These are phyloP conservation scores for Pyrus communis DNA, from an alignment of 306 rosid species.

Conservation along the genomic window DNA sequence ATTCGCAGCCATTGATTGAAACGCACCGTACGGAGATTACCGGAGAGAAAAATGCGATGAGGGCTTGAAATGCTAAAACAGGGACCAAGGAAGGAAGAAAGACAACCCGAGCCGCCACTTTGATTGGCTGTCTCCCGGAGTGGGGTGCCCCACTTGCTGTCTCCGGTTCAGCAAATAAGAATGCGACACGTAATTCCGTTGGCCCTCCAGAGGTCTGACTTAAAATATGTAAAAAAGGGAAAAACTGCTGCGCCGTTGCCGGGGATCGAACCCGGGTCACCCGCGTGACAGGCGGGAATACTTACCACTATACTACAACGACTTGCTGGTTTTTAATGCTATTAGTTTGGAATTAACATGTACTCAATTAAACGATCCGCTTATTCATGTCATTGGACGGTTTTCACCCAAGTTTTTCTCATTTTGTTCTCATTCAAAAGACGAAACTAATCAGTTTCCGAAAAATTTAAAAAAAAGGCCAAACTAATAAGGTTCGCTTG, in stretches of 20 bases:
- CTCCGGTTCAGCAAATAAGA: background rate
- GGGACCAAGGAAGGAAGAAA: too few species aligned
- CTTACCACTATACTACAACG: conserved; percentile 3
- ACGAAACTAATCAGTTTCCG: too few species aligned
- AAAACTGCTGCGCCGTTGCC: background rate
- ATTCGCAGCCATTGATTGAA: conserved; percentile 34
- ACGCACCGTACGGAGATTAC: background rate
- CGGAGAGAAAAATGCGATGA: background rate
- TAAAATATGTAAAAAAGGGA: background rate
- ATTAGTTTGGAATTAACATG: too few species aligned
- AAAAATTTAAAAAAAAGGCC: too few species aligned
- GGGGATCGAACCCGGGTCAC: conserved; percentile 1
- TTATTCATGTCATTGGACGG: too few species aligned
- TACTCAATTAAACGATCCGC: too few species aligned
- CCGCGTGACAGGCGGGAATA: too few species aligned
- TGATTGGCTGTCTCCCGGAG: conserved; percentile 9
- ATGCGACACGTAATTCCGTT: background rate
- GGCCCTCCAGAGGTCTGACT: background rate
- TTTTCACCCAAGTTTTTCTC: too few species aligned
- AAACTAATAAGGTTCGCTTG: too few species aligned
- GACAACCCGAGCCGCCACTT: background rate
- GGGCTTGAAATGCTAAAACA: background rate
- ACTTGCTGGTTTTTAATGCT: accelerated
- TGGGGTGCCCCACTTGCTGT: background rate
- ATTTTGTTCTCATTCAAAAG: too few species aligned